These are phyloP conservation scores for Amphicarpaea edgeworthii DNA, from an alignment of 306 rosid species.

Conservation along the genomic window DNA sequence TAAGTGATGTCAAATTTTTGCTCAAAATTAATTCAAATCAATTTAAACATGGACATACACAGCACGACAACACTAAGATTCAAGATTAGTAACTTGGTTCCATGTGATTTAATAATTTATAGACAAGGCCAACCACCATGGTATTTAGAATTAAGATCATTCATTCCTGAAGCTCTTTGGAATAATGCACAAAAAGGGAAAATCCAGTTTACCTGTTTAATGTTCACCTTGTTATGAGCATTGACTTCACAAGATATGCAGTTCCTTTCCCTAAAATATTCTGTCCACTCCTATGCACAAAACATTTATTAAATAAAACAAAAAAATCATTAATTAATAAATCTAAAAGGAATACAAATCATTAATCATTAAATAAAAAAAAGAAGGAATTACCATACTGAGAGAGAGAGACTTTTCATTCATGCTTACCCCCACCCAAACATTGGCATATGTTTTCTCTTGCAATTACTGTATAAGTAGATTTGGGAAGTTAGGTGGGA, in stretches of 20 bases:
- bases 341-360: constrained; percentile 32
- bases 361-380: too few relatives aligned
- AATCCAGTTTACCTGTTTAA: constrained; percentile 67
- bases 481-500: too few relatives aligned
- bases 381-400: too few relatives aligned
- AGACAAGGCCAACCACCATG: constrained; percentile 15
- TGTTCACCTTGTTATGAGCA: constrained; percentile 81
- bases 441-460: too few relatives aligned
- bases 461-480: too few relatives aligned
- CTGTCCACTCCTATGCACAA: constrained; percentile 68
- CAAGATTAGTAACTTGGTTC: constrained; percentile 16
- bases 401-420: too few relatives aligned
- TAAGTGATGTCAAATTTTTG: constrained; percentile 6
- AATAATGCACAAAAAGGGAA: too few relatives aligned
- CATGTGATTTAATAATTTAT: constrained; percentile 6
- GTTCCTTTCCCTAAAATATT: constrained; percentile 61
- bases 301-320: constrained; percentile 8
- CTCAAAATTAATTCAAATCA: constrained; percentile 1
- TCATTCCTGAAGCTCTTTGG: not conserved
- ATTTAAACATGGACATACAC: not conserved
- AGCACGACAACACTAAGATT: not conserved
- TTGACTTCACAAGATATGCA: constrained; percentile 71
- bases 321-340: not conserved
- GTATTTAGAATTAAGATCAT: not conserved
- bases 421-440: too few relatives aligned